Evolutionary conservation across 2,329 filamentous ascomycete species (phyloP), one percentile per base, ranked within the genome.

Genomic region (Fusarium oligoseptatum): DNA sequence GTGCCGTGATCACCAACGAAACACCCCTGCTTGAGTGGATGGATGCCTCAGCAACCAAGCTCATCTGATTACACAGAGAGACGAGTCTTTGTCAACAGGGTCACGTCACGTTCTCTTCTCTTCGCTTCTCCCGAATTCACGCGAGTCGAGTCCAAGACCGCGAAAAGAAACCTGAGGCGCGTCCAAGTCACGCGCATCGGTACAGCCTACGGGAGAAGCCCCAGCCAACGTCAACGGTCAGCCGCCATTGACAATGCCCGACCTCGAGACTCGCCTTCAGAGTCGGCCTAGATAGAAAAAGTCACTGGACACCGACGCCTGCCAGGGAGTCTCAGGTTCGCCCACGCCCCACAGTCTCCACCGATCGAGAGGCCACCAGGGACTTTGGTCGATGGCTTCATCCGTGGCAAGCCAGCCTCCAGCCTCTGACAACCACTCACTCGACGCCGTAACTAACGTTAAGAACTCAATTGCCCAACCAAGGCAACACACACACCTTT

Each of bases 31-130:
- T 68, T 72, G 37, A 36, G 34, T 36, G 34, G 34, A 48, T 64
- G 72, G 69, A 75, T 76, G 77, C 77, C 77, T 78, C 72, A 77
- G 77, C 77, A 79, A 78, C 76, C 70, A 70, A 64, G 45, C 55
- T 70, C 73, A 73, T 71, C 43, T 67, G 69, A 75, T 73, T 70
- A 41, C 64, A 56, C 37, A 34, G 29, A 34, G 29, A n/a, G 24
- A 52, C 48, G 24, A 52, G 48, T 17, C 29, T 24, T 61, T 66
- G 63, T 68, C 71, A 75, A 60, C 68, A 72, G 63, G 66, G 68
- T 70, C 76, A 71, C 71, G 66, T 75, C 73, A 70, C 65, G 60
- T 74, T 64, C 58, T 48, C 66, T 63, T 60, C 66, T 58, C 41
- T 67, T 75, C 72, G 43, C 69, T 48, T 48, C 43, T 27, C 14